These are phyloP conservation scores for Parachlorella kessleri DNA, from an alignment of 139 green algal genomes.

Conservation along the genomic window DNA sequence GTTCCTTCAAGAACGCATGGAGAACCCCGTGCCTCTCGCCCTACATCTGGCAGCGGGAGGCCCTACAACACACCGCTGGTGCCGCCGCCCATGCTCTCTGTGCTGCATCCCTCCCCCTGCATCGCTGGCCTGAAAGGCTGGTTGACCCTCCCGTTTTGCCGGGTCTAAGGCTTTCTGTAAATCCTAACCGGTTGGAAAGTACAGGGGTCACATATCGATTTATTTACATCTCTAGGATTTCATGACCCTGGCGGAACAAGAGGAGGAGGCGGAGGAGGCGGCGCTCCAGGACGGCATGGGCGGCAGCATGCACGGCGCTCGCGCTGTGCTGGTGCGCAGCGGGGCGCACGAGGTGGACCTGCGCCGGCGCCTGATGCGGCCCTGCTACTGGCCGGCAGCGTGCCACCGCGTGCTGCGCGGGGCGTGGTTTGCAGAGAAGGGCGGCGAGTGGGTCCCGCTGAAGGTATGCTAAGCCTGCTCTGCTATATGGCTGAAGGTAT, in stretches of 20 bases:
- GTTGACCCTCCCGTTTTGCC: no score
- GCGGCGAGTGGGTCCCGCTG: constrained; percentile 54
- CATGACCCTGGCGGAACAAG: not conserved
- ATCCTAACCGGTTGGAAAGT: no score
- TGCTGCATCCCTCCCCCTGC: no score
- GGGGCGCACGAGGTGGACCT: constrained; percentile 59
- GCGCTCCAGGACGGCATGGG: no score
- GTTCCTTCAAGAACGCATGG: no score
- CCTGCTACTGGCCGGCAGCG: constrained; percentile 53
- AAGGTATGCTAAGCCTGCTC: no score
- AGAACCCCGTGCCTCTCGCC: no score
- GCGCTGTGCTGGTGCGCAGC: constrained; percentile 41
- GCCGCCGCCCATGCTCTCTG: not conserved
- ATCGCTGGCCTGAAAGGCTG: no score
- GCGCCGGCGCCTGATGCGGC: constrained; percentile 36
- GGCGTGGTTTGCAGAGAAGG: constrained; percentile 64
- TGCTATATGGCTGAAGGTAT: no score
- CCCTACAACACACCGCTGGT: not conserved
- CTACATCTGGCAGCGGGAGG: not conserved
- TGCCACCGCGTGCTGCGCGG: constrained; percentile 52
- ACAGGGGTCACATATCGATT: not conserved
- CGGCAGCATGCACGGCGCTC: no score
- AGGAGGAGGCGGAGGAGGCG: constrained; percentile 5
- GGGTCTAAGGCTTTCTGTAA: no score
- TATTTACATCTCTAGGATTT: not conserved